These are phyloP conservation scores for Cytospora piceicola DNA, from an alignment of 2,329 filamentous ascomycete species.

Conservation along the genomic window DNA sequence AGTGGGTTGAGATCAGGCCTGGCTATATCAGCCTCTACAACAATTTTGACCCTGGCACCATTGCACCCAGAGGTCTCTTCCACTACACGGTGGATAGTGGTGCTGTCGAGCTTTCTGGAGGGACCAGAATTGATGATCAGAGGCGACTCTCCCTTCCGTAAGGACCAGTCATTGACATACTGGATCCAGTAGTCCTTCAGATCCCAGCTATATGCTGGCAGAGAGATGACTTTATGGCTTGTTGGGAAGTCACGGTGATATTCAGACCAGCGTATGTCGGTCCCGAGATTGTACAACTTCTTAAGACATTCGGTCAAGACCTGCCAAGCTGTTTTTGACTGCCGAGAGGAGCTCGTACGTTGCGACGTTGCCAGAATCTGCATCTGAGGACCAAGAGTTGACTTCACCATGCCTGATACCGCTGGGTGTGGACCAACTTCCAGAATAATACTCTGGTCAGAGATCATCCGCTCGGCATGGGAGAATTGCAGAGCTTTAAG, in stretches of 20 bases:
- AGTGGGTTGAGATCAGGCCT: conserved; percentile 63
- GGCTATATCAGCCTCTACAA: conserved; percentile 68
- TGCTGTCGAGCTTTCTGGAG: conserved; percentile 43
- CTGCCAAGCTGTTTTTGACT: conserved; percentile 64
- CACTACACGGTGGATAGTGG: conserved; percentile 14
- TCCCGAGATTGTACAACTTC: conserved; percentile 4
- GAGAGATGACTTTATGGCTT: conserved; percentile 4
- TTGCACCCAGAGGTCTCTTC: background rate
- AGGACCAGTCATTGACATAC: conserved; percentile 23
- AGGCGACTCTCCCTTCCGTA: conserved; percentile 15
- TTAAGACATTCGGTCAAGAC: background rate
- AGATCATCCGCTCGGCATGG: conserved; percentile 58
- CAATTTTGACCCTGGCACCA: conserved; percentile 41
- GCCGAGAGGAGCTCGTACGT: conserved; percentile 48
- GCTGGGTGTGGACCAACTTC: conserved; percentile 77
- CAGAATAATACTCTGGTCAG: conserved; percentile 69
- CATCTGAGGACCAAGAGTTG: conserved; percentile 58
- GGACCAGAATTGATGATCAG: conserved; percentile 44
- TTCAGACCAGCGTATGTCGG: conserved; percentile 1
- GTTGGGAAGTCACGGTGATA: conserved; percentile 14
- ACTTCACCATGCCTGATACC: conserved; percentile 69
- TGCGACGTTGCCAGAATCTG: conserved; percentile 62
- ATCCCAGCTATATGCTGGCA: conserved; percentile 24
- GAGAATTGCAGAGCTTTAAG: conserved; percentile 62
- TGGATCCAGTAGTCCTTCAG: conserved; percentile 24